These are phyloP conservation scores for Yarrowia sp. DNA, from an alignment of 805 yeast genomes.

Conservation along the genomic window DNA sequence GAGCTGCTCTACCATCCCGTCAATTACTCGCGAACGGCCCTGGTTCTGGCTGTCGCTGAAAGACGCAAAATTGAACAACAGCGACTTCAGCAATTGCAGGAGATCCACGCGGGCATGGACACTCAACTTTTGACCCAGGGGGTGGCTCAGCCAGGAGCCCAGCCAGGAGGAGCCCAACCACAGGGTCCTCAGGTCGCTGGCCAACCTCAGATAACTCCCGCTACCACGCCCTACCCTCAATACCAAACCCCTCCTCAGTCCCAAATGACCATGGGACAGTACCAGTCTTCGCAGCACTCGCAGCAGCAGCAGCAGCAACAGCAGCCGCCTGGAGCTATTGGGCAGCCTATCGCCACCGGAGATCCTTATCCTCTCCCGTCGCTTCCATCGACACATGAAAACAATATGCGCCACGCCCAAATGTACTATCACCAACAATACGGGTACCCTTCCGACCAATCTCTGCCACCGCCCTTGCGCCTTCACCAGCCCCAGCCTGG, in stretches of 20 bases:
- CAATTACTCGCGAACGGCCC: slow-evolving; percentile 37
- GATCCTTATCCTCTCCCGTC: slow-evolving; percentile 18
- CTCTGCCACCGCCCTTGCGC: slow-evolving; percentile 20
- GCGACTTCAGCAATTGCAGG: slow-evolving; percentile 19
- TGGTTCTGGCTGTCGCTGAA: slow-evolving; percentile 38
- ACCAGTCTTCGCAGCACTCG: slow-evolving; percentile 27
- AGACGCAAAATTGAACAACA: slow-evolving; percentile 31
- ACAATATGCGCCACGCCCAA: slow-evolving; percentile 13
- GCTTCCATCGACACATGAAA: slow-evolving; percentile 16
- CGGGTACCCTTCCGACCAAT: slow-evolving; percentile 15
- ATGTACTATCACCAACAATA: slow-evolving; percentile 17
- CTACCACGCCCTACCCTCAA: neutral
- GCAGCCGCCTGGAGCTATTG: neutral
- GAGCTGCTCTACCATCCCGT: slow-evolving; percentile 38
- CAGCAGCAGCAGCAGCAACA: slow-evolving; percentile 11
- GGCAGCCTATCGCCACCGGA: slow-evolving; percentile 4
- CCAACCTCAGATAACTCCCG: neutral
- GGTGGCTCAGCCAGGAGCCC: neutral
- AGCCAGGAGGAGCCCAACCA: neutral
- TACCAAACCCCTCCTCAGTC: slow-evolving; percentile 23
- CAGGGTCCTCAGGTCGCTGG: neutral
- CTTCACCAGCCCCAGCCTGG: slow-evolving; percentile 8
- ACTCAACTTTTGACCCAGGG: slow-evolving; percentile 22
- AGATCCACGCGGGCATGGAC: slow-evolving; percentile 26
- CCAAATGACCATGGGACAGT: slow-evolving; percentile 25